These are phyloP conservation scores for Botrytis fragariae DNA, from an alignment of 2,329 filamentous ascomycete genomes.

Conservation along the genomic window DNA sequence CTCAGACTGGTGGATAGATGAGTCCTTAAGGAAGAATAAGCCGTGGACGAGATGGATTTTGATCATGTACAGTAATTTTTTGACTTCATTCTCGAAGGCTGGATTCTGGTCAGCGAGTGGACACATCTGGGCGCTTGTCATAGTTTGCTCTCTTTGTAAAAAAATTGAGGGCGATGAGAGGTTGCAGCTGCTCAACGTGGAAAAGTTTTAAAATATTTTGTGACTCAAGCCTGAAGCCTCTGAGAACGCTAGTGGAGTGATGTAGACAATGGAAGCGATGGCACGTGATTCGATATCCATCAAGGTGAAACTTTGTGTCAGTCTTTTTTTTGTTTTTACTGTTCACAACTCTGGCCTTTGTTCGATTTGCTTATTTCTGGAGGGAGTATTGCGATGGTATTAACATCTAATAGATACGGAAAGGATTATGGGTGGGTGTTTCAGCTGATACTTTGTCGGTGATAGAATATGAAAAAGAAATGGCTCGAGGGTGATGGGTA, in stretches of 20 bases:
- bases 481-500: rapidly evolving
- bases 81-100: too few relatives aligned
- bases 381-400: not conserved
- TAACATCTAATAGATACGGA: rapidly evolving
- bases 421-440: rapidly evolving
- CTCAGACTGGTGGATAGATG: too few relatives aligned
- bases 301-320: not conserved
- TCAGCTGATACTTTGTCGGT: not conserved
- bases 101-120: too few relatives aligned
- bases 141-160: too few relatives aligned
- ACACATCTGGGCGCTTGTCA: too few relatives aligned
- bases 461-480: not conserved
- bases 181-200: too few relatives aligned
- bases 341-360: not conserved
- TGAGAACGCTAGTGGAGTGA: rapidly evolving
- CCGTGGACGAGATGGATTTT: too few relatives aligned
- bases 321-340: not conserved
- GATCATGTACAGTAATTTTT: too few relatives aligned
- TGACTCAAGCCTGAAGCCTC: not conserved
- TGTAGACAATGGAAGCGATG: not conserved
- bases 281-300: not conserved
- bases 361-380: not conserved
- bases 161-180: too few relatives aligned
- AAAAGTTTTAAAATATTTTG: not conserved
- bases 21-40: too few relatives aligned